phyloP scores from a whole-genome alignment of 495 filamentous ascomycete species.

The Tuber umbilicatum region DNA sequence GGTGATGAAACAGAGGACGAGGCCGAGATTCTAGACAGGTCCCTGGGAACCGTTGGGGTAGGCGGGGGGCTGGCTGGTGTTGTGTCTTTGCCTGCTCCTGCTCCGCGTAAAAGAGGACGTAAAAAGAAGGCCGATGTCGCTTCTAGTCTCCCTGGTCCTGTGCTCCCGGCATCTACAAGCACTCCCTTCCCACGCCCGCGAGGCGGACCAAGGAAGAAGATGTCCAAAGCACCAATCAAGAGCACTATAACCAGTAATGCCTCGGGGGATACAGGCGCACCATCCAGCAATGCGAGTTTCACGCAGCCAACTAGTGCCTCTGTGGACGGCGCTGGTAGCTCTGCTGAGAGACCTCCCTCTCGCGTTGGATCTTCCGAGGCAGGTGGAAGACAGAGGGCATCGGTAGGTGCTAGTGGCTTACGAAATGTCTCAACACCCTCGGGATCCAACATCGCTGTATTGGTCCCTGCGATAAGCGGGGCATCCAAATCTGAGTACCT shows the following conservation, averaged over 20 bases:
- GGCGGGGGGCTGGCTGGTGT: constrained; percentile 9
- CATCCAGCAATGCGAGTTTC: not conserved
- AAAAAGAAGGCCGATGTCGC: not conserved
- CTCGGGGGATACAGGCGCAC: not conserved
- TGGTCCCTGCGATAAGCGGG: not conserved
- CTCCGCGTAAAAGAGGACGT: not conserved
- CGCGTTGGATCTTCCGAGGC: not conserved
- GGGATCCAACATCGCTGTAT: not conserved
- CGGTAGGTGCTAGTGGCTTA: not conserved
- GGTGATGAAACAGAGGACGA: constrained; percentile 21
- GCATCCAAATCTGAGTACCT: not conserved
- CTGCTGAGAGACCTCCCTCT: not conserved
- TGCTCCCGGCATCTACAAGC: not conserved
- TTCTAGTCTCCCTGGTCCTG: not conserved
- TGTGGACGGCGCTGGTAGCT: not conserved
- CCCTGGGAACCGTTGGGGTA: constrained; percentile 7
- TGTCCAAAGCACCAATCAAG: not conserved
- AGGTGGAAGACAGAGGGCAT: not conserved
- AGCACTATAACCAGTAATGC: not conserved
- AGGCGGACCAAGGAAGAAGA: not conserved
- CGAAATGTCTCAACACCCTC: constrained; percentile 1
- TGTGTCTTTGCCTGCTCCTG: constrained; percentile 4
- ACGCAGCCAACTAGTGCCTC: not conserved
- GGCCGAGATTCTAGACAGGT: constrained; percentile 6
- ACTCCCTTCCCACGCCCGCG: not conserved